Evolutionary conservation across 352 stramenopile species (phyloP).

Genomic region (Globisporangium viniferum): DNA sequence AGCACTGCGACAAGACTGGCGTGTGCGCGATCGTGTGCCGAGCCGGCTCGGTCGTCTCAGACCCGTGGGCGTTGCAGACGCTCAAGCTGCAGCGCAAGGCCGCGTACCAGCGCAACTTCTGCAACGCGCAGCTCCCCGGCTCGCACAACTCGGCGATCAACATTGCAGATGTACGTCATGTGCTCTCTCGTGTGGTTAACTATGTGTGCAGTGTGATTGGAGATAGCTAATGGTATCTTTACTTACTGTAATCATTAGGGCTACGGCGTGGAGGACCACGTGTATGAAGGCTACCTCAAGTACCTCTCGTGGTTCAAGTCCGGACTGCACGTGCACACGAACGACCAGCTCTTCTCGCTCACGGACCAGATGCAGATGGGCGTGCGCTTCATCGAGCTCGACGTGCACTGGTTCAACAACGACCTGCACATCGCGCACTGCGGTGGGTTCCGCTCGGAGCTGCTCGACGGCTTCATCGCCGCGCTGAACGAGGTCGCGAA

Average conservation of each 20-base stretch:
- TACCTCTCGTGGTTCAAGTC: constrained; percentile 60
- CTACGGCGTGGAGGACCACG: constrained; percentile 64
- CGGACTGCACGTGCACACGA: constrained; percentile 53
- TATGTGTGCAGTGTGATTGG: neutral
- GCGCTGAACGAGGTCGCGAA: constrained; percentile 64
- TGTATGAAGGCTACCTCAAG: constrained; percentile 56
- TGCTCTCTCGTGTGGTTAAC: neutral
- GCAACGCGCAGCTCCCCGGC: constrained; percentile 47
- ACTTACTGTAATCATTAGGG: constrained; percentile 24
- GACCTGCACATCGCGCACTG: constrained; percentile 68
- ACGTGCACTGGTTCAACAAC: constrained; percentile 68
- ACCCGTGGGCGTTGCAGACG: constrained; percentile 31
- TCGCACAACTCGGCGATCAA: constrained; percentile 70
- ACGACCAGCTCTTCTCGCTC: constrained; percentile 65
- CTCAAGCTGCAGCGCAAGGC: constrained; percentile 42
- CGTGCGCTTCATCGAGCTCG: constrained; percentile 63
- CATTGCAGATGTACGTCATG: constrained; percentile 34
- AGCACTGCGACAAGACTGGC: constrained; percentile 43
- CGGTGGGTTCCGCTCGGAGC: constrained; percentile 48
- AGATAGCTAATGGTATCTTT: neutral
- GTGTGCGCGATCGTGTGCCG: constrained; percentile 58
- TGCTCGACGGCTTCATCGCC: constrained; percentile 62
- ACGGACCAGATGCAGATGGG: constrained; percentile 67
- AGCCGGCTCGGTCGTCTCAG: constrained; percentile 39
- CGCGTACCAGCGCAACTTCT: constrained; percentile 50